Percentiles rank a stretch among this genome's conserved stretches.
These are phyloP conservation scores for Beauveria sp. DNA, from an alignment of 2,329 filamentous ascomycete species.

Conservation along the genomic window DNA sequence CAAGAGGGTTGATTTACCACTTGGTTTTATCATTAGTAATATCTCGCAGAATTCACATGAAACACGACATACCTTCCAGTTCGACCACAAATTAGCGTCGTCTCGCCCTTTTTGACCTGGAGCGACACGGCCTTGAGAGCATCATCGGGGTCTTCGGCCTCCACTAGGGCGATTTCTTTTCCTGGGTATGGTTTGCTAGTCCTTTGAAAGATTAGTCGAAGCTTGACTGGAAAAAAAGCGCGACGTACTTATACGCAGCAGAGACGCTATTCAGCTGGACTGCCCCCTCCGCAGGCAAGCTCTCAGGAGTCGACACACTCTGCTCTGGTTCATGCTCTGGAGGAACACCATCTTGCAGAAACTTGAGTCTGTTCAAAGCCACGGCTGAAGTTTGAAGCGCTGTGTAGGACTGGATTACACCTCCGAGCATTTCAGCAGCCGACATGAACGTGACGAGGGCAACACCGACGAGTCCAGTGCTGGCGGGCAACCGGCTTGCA, in stretches of 20 bases:
- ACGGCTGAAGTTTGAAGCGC: background rate
- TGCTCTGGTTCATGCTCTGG: background rate
- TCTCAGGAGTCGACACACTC: background rate
- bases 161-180: background rate
- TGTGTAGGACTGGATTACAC: background rate
- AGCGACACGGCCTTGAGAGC: background rate
- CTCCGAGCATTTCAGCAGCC: background rate
- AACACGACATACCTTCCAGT: background rate
- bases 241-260: background rate
- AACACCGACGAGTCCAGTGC: constrained; percentile 5
- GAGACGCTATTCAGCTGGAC: background rate
- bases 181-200: background rate
- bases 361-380: background rate
- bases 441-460: constrained; percentile 5
- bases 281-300: background rate
- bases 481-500: constrained; percentile 1
- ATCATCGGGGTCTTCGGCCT: background rate
- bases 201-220: background rate
- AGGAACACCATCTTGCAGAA: background rate
- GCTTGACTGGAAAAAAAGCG: background rate
- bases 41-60: background rate
- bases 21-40: background rate
- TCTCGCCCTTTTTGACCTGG: background rate
- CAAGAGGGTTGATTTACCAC: constrained; percentile 3
- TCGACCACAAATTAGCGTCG: background rate